Evolutionary conservation across 768 basidiomycete genomes (phyloP), one percentile per base, ranked within the genome.

Genomic region (Wakefieldia striispora): DNA sequence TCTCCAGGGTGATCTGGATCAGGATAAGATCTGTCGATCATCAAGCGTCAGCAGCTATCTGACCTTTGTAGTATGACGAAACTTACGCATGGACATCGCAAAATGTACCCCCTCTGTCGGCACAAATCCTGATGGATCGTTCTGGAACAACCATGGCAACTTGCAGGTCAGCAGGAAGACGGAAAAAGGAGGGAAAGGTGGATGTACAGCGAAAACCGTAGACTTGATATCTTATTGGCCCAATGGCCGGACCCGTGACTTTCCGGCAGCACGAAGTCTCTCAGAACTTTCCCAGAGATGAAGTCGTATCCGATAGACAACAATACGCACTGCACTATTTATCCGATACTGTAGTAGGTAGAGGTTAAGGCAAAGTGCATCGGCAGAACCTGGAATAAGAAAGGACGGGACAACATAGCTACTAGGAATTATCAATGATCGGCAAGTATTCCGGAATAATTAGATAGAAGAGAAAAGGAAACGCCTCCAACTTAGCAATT

Each of bases 31-130:
- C 87, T 87, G 54, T 27, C 29, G 19, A 47, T 44, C 40, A 45
- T 47, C 21, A 26, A 40, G 11, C 40, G 16, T 43, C 34, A 44
- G 24, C 29, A 19, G 10, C 7, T 31, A 44, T 26, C 26, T 17
- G 17, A 16, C 7, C 17, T 5, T 5, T 33, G 33, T 7, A 29
- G 14, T n/a, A 21, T 17, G 13, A 38, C 24, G 14, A 24, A 1
- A 75, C 82, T 55, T 57, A 86, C 80, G 90, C 90, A 66, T 91
- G 83, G 29, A 93, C 82, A 64, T 95, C 93, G 61, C 91, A 92
- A 70, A 93, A 95, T 0, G 92, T 97, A 5, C 94, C 94, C 31
- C 93, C 93, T 69, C 91, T 75, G 67, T 94, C 91, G 7, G 88
- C 88, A 59, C 88, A 91, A 54, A 94, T 91, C 45, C 84, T 79